Base-by-base conservation (phyloP, 768 basidiomycete species). In the Amanita rimosa region DNA sequence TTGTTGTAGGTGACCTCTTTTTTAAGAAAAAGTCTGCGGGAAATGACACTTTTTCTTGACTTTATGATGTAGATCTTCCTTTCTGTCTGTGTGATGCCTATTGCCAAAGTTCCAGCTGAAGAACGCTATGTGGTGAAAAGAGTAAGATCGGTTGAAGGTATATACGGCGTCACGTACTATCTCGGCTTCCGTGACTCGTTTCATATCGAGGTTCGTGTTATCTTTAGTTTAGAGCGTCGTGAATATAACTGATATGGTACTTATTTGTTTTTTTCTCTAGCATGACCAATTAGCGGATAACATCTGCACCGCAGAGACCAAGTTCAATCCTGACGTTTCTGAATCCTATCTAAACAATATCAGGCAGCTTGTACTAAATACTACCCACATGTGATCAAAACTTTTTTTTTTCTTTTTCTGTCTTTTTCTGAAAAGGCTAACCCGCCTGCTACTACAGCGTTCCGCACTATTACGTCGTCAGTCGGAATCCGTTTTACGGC, bases 361-460 rank as follows among this genome's bases (percentile, higher is more conserved):
- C 31, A 60, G 65, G 27, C 51, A 56, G 0, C 66, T 69, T 4
- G 62, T 74, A 0, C 56, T 56, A 7, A 67, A 61, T 6, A 62
- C 73, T 0, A 79, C 80, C 0, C 79, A 83, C 53, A 74, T 84
- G 80, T 83, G 5, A n/a, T n/a, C n/a, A n/a, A n/a, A n/a, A n/a
- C n/a, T n/a, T n/a, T n/a, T n/a, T n/a, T n/a, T n/a, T 6, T 26
- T 26, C 8, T 8, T 27, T 9, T 27, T 27, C 27, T 16, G 22
- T 24, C 22, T 41, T 6, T 2, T 6, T 22, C 9, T 14, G 24
- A 2, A 9, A 6, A 16, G 0, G 9, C 16, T 48, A 7, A 48
- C 7, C 4, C 36, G 35, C 14, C 33, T 11, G 17, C 26, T 2
- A 24, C 22, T 2, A 24, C 14, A 81, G 79, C 29, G 70, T 78